Evolutionary conservation across 148 eudicot genomes (phyloP), one percentile per base, ranked within the genome.

Genomic region (Silene uniflora): DNA sequence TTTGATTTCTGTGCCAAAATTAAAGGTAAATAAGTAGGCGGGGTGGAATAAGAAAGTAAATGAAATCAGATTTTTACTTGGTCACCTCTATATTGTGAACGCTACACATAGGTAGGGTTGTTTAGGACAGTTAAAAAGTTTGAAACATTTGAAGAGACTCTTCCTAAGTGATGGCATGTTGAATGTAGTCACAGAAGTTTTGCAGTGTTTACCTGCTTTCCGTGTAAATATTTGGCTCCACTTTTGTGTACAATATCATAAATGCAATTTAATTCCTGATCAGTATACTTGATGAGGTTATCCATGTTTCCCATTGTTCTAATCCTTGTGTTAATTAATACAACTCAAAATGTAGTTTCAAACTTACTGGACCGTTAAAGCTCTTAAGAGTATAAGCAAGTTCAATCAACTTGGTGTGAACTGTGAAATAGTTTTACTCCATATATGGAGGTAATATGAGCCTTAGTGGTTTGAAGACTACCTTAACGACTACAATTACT

Each of bases 241-340:
- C 61, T 75, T 64, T 22, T 64, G 16, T 66, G 49, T 66, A 66
- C 69, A 55, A 10, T 44, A 60, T 60, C 79, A 76, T 76, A n/a
- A 76, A 76, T 76, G 79, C 79, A 39, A 62, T 68, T 76, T 76
- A 62, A 68, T 68, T 69, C 54, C 73, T 21, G 21, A 4, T 25
- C 65, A 32, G 35, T n/a, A 32, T 56, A 39, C 39, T 55, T 7
- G 11, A 11, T 73, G 54, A 27, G 18, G 69, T 65, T 27, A 14
- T 29, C 42, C 42, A 35, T 3, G 42, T 17, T 13, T 14, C 35
- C 6, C 35, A 12, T 63, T 4, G 0, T 25, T 14, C 67, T 35
- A 17, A 12, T 14, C 29, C 44, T 64, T 64, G n/a, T 3, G 23
- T 67, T 39, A 67, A 18, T 39, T 42, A 67, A 67, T 67, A 54